phyloP scores from a whole-genome alignment of 2,329 filamentous ascomycete species.

The Aspergillus bombycis region DNA sequence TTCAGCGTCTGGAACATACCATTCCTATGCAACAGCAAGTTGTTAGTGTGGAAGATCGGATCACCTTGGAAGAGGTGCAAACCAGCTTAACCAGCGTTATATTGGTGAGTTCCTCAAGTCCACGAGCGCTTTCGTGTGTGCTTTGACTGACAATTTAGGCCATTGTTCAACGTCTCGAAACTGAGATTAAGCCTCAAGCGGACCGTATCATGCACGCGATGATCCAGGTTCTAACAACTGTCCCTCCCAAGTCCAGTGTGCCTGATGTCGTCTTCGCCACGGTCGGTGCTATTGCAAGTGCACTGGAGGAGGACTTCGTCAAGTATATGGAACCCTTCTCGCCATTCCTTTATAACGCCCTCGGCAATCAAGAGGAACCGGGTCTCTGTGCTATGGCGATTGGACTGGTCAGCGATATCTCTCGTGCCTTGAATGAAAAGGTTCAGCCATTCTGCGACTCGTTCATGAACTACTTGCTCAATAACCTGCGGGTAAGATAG shows the following conservation, averaged over 20 bases:
- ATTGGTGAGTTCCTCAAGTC: slow-evolving; percentile 52
- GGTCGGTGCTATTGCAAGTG: slow-evolving; percentile 87
- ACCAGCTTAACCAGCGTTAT: slow-evolving; percentile 91
- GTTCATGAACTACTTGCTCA: slow-evolving; percentile 97
- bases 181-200: slow-evolving; percentile 85
- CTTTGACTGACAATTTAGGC: slow-evolving; percentile 47
- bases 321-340: slow-evolving; percentile 98
- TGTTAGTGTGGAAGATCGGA: slow-evolving; percentile 94
- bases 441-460: slow-evolving; percentile 94
- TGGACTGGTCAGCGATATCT: slow-evolving; percentile 94
- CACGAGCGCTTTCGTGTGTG: background rate
- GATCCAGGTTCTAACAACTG: slow-evolving; percentile 75
- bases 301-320: slow-evolving; percentile 87
- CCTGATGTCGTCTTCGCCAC: slow-evolving; percentile 92
- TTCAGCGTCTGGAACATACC: slow-evolving; percentile 89
- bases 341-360: slow-evolving; percentile 89
- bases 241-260: slow-evolving; percentile 86
- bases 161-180: slow-evolving; percentile 88
- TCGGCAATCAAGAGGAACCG: slow-evolving; percentile 94
- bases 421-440: slow-evolving; percentile 83
- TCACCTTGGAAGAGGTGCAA: slow-evolving; percentile 96
- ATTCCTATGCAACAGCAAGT: slow-evolving; percentile 88
- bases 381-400: slow-evolving; percentile 96
- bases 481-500: slow-evolving; percentile 73
- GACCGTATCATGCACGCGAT: slow-evolving; percentile 92